Percentiles rank a stretch among this genome's conserved stretches.
Conservation (phyloP, 2,329 filamentous ascomycete genomes). For the Pseudogymnoascus sp. region DNA sequence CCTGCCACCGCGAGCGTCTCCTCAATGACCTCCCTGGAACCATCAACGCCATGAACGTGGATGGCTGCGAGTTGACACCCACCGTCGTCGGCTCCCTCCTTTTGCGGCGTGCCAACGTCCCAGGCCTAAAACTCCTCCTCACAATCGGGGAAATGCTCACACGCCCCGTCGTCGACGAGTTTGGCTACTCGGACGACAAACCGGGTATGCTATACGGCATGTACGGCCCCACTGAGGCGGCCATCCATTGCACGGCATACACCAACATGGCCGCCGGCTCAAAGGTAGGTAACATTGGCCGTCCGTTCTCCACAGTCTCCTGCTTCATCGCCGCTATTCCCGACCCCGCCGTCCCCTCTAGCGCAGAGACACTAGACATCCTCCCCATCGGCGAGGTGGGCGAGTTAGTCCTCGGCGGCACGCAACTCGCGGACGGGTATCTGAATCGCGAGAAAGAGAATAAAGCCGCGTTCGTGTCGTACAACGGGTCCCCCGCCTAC, state of each 20-base stretch:
- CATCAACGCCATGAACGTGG: slow-evolving; percentile 58
- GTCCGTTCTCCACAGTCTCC: slow-evolving; percentile 66
- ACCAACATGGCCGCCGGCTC: slow-evolving; percentile 48
- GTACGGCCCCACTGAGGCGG: slow-evolving; percentile 89
- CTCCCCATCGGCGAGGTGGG: slow-evolving; percentile 27
- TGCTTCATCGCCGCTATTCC: slow-evolving; percentile 25
- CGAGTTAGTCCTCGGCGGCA: slow-evolving; percentile 73
- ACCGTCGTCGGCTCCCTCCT: slow-evolving; percentile 76
- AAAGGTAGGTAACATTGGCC: slow-evolving; percentile 62
- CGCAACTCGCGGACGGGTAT: slow-evolving; percentile 73
- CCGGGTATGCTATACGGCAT: slow-evolving; percentile 73
- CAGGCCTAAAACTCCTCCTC: slow-evolving; percentile 60
- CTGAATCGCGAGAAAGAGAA: slow-evolving; percentile 76
- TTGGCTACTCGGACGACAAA: slow-evolving; percentile 49
- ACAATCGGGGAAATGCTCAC: slow-evolving; percentile 95
- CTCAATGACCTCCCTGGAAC: slow-evolving; percentile 65
- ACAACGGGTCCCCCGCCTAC: background rate
- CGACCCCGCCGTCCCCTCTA: slow-evolving; percentile 10
- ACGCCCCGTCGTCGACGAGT: slow-evolving; percentile 65
- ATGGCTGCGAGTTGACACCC: slow-evolving; percentile 83
- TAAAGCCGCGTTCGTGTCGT: slow-evolving; percentile 53
- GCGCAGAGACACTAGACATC: slow-evolving; percentile 20
- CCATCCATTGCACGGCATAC: slow-evolving; percentile 81
- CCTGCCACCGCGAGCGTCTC: slow-evolving; percentile 60
- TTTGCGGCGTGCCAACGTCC: slow-evolving; percentile 56